Base-by-base conservation (phyloP, 768 basidiomycete genomes). In the Pulveroboletus frians region DNA sequence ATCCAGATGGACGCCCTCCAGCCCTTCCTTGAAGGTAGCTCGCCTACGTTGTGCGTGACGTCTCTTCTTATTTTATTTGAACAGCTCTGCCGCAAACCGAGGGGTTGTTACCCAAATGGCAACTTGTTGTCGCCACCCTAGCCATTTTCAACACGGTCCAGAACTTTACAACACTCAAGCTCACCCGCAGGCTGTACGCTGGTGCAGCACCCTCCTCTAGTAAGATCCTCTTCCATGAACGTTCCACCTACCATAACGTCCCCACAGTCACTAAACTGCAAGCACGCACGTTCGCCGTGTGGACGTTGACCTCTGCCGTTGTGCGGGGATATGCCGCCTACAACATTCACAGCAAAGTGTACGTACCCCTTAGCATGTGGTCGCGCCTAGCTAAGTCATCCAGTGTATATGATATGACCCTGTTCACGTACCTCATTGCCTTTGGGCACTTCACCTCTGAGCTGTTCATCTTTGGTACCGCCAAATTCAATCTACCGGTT, bases 371-470 rank as follows among this genome's bases (percentile, higher is more conserved):
- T 23, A 17, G 10, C 13, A 26, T 17, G 18, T 15, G 10, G 9
- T 30, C 1, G 34, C 34, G 51, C 41, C 18, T 54, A 45, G 54
- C 52, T 60, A 32, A 43, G 53, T 50, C 26, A 32, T 34, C 36
- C 53, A 97, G 94, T 23, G 70, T 93, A 18, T 99, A 96, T 69
- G 86, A 95, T 66, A 84, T 96, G 73, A 79, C 92, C 6, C 69
- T 96, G 51, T 72, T 85, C 61, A 86, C 90, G 32, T 98, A 95
- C 71, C 78, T 92, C 47, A 82, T 97, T 59, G 95, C 92, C 2
- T 87, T 92, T 62, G 79, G 76, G 5, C 95, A 99, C 71, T 97
- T 96, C 65, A 77, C 77, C 34, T 85, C 89, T 15, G 95, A 99
- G 70, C 62, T 88, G 35, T 68, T 92, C 61, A 79, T 96, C 53